Base-by-base conservation (phyloP, 2,329 filamentous ascomycete species). In the Cadophora gregata region DNA sequence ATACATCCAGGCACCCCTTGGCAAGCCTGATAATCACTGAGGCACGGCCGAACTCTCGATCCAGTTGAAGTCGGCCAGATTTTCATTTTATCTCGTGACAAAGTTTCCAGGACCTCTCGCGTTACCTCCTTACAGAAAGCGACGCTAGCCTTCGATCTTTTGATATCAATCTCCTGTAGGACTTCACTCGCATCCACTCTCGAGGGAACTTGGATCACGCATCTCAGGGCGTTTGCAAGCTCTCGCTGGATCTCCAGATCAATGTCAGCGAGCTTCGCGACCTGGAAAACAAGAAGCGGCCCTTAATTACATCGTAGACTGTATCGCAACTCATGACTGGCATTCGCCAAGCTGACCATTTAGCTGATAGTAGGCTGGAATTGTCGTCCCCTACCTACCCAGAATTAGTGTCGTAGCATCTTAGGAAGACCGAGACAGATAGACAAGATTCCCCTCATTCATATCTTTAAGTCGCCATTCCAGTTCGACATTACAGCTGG, bases 331-430 rank as follows among this genome's bases (percentile, higher is more conserved):
- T 36, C 31, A 24, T n/a, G 27, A 36, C 9, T 33, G 31, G 31
- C 12, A n/a, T n/a, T n/a, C n/a, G 53, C 53, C 27, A 58, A 38
- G 29, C 53, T 58, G 53, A 58, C 53, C 14, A 33, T n/a, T n/a
- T n/a, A 58, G 31, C 16, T 58, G 29, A 58, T 38, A 7, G 1
- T 10, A 5, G 53, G 53, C 53, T n/a, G n/a, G n/a, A n/a, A n/a
- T 58, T 58, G 1, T 58, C n/a, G 2, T 58, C 31, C 8, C 53
- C 53, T 10, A 38, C 16, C 53, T 31, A 58, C 12, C 19, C 42
- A 9, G n/a, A n/a, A 8, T 47, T n/a, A 8, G 1, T n/a, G 1
- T 21, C 31, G 6, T 36, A 36, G 6, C 31, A 36, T n/a, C n/a
- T 6, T 6, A 36, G 5, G 42, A 2, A 7, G 4, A 47, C 42